Percentiles rank a stretch among this genome's conserved stretches.
phyloP scores from a whole-genome alignment of 2,329 filamentous ascomycete species.

The Mycocentrospora acerina region DNA sequence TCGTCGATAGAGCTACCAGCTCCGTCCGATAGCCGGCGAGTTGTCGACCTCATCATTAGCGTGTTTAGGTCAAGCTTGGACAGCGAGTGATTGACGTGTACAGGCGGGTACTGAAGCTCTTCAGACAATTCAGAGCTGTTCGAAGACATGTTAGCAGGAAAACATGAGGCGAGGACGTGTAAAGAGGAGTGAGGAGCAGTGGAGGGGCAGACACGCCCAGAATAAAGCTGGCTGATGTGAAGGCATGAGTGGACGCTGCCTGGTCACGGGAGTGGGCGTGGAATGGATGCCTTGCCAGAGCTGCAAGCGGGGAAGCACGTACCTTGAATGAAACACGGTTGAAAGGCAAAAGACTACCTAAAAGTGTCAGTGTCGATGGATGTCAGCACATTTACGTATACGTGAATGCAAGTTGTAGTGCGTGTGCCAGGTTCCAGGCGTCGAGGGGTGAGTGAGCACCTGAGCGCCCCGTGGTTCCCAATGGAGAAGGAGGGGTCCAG shows the following conservation, averaged over 20 bases:
- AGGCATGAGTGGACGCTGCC: constrained; percentile 24
- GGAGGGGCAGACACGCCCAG: constrained; percentile 9
- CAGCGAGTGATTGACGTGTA: constrained; percentile 33
- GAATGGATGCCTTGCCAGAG: constrained; percentile 17
- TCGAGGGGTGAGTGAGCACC: constrained; percentile 8
- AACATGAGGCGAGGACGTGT: constrained; percentile 9
- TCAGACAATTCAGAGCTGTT: constrained; percentile 27
- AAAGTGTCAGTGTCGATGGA: not conserved
- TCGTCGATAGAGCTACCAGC: constrained; percentile 35
- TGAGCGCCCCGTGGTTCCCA: constrained; percentile 8
- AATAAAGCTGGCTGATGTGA: constrained; percentile 14
- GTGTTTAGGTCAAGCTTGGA: constrained; percentile 35
- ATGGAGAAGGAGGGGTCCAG: not conserved
- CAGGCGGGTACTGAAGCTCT: constrained; percentile 35
- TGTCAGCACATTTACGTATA: not conserved
- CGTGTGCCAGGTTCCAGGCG: constrained; percentile 6
- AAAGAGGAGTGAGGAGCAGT: constrained; percentile 6
- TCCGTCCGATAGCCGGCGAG: constrained; percentile 27
- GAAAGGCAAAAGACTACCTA: not conserved
- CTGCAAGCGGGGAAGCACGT: constrained; percentile 15
- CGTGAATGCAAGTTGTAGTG: not conserved
- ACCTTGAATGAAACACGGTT: constrained; percentile 4
- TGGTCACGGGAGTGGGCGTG: constrained; percentile 22
- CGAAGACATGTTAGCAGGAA: constrained; percentile 33
- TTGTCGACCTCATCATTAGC: constrained; percentile 39